Base-by-base conservation (phyloP, 805 yeast genomes). In the Wickerhamiella domercqiae region DNA sequence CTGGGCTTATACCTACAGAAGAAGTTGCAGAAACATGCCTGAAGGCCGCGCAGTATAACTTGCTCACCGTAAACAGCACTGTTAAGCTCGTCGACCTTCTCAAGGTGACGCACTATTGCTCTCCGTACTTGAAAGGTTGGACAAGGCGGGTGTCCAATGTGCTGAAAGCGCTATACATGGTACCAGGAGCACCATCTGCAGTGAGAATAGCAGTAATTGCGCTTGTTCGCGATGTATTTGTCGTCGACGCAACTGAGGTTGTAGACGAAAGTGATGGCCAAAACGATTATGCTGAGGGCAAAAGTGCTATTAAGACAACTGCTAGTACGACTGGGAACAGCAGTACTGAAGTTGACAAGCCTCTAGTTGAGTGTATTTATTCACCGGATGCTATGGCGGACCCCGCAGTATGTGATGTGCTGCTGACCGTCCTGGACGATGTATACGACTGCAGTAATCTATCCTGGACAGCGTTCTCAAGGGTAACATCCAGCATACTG, bases 61-160 rank as follows among this genome's bases (percentile, higher is more conserved):
- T 53, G 35, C 44, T 72, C 20, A 56, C 64, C 7, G 56, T 57
- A 1, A 55, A 53, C 3, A 56, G 59, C 7, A 61, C 67, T n/a
- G 45, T 54, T 4, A 63, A 60, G 36, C 64, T 78, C 3, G 51
- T 78, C 20, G 54, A 60, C 2, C 66, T 59, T 45, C 75, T 71
- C 50, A 55, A 57, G 3, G 59, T 61, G 9, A 69, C 70, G 37
- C 64, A 67, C 37, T 49, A 66, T 21, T 77, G 86, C 48, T 63
- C 74, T 2, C 68, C 73, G 7, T 51, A 73, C 4, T 55, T 67
- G 21, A 59, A 66, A 0, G 53, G 62, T 6, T 77, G 84, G 80
- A 56, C 57, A 34, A 61, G 55, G 2, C 69, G 70, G 43, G 57
- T 71, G 29, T 51, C 53, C 5, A 52, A 55, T 21, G 46, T 77